Evolutionary conservation across 352 stramenopile genomes (phyloP).

Genomic region (Phytophthora meadii): DNA sequence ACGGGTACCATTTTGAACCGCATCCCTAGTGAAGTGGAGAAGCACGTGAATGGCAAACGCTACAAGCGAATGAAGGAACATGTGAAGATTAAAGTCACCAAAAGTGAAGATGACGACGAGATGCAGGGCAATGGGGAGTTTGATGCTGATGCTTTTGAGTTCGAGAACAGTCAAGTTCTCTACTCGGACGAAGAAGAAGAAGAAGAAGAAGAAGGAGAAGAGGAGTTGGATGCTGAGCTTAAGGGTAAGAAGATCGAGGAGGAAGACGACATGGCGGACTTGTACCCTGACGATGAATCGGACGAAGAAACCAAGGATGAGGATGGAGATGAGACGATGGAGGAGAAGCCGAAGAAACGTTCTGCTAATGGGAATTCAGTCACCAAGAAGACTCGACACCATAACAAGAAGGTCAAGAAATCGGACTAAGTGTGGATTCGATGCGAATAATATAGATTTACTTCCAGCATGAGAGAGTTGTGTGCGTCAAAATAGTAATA

Average conservation of each 20-base stretch:
- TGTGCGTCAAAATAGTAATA: constrained; percentile 32
- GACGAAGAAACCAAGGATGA: constrained; percentile 38
- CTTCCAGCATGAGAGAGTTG: neutral
- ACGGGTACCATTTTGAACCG: constrained; percentile 88
- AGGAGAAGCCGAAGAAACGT: constrained; percentile 51
- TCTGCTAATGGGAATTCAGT: constrained; percentile 33
- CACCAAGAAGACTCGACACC: constrained; percentile 39
- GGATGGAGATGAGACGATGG: constrained; percentile 46
- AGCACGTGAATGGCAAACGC: constrained; percentile 89
- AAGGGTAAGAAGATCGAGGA: constrained; percentile 33
- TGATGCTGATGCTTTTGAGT: constrained; percentile 84
- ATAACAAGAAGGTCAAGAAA: constrained; percentile 40
- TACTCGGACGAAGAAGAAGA: constrained; percentile 71
- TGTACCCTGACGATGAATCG: constrained; percentile 66
- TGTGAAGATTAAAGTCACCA: constrained; percentile 57
- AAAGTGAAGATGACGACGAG: constrained; percentile 40
- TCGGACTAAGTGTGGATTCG: constrained; percentile 4
- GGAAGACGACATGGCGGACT: constrained; percentile 66
- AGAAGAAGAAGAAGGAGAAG: constrained; percentile 14
- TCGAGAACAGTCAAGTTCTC: constrained; percentile 78
- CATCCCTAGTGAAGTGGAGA: constrained; percentile 89
- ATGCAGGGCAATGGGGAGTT: constrained; percentile 52
- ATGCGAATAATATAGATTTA: constrained; percentile 38
- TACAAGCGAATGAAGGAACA: constrained; percentile 85
- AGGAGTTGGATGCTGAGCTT: constrained; percentile 14